Evolutionary conservation across 257 asterid species (phyloP).

Genomic region (Nicotiana knightiana): DNA sequence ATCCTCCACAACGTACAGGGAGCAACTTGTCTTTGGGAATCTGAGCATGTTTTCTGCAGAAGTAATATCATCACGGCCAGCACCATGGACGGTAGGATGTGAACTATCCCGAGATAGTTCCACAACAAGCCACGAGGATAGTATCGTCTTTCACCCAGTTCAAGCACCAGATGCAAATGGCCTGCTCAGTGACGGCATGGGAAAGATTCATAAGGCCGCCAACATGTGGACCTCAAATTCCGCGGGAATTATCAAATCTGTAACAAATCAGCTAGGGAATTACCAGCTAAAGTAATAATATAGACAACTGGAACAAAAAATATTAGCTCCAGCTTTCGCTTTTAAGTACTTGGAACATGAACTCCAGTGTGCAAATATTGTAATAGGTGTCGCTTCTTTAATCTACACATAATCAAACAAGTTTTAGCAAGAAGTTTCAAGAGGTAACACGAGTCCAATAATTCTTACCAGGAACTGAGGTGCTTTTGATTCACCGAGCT

Average conservation of each 20-base stretch:
- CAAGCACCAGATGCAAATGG: neutral
- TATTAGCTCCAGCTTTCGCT: neutral
- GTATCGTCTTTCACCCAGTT: neutral
- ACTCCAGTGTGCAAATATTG: neutral
- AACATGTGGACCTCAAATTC: neutral
- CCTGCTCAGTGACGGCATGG: neutral
- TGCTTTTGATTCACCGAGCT: constrained; percentile 26
- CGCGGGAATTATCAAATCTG: neutral
- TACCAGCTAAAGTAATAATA: neutral
- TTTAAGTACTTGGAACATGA: neutral
- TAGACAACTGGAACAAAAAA: neutral
- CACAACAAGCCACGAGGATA: neutral
- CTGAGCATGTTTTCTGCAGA: neutral
- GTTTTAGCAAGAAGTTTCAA: neutral
- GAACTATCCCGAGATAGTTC: neutral
- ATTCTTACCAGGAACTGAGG: neutral
- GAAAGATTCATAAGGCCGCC: neutral
- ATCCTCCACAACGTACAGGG: constrained; percentile 9
- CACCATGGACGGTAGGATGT: neutral
- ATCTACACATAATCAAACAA: neutral
- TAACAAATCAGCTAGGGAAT: neutral
- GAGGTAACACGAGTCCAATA: neutral
- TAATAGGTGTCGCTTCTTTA: neutral
- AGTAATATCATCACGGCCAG: neutral
- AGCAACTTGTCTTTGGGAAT: constrained; percentile 3